These are phyloP conservation scores for Monosporozyma yasuniensis DNA, from an alignment of 805 yeast genomes.

Conservation along the genomic window DNA sequence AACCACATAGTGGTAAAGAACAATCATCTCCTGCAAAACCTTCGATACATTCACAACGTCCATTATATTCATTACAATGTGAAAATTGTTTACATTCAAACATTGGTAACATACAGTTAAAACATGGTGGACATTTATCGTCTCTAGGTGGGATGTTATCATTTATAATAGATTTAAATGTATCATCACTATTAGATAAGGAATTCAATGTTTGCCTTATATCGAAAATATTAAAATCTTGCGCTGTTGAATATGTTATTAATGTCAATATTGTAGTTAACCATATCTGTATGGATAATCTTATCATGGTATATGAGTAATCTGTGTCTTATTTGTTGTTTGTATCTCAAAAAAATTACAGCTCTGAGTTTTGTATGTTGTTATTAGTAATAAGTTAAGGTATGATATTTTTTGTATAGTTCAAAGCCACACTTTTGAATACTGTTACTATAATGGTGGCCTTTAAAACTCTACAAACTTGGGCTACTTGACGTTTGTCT, in stretches of 20 bases:
- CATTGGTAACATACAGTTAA: constrained; percentile 89
- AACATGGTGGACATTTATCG: constrained; percentile 72
- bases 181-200: not conserved
- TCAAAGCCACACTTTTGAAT: no score
- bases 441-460: not conserved
- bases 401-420: no score
- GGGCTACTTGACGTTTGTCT: not conserved
- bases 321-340: no score
- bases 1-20: constrained; percentile 79
- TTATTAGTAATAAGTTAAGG: no score
- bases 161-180: not conserved
- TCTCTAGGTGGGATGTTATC: not conserved
- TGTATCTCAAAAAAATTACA: not conserved
- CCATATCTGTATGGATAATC: not conserved
- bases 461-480: no score
- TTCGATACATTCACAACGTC: constrained; percentile 82
- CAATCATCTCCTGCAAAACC: constrained; percentile 96
- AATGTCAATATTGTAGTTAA: not conserved
- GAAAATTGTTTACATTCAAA: constrained; percentile 88
- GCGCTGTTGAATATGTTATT: not conserved
- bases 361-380: no score
- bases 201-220: not conserved
- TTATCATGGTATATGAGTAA: not conserved
- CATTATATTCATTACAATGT: constrained; percentile 77
- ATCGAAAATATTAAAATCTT: constrained; percentile 1